A percentile compares a stretch with the other conserved stretches of the same genome.
phyloP scores from a whole-genome alignment of 1,139 yeast species.

The Geotrichum aggregatum region DNA sequence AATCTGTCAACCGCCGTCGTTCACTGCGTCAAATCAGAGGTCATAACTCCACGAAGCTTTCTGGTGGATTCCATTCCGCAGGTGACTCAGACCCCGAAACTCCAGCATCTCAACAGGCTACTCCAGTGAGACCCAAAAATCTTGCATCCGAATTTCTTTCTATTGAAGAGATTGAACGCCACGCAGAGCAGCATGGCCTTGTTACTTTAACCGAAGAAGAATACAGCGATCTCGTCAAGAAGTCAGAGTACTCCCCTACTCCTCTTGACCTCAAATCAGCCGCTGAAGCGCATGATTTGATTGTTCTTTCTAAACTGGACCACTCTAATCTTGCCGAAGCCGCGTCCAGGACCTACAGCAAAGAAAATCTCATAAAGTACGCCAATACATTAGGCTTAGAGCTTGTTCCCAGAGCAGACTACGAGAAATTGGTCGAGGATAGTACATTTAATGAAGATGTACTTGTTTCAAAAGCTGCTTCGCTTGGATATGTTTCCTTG shows the following conservation, averaged over 20 bases:
- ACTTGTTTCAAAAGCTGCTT: slow-evolving; percentile 17
- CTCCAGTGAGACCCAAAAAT: slow-evolving; percentile 10
- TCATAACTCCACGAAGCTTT: background rate
- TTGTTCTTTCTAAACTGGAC: slow-evolving; percentile 9
- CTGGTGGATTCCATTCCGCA: background rate
- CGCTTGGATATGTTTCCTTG: slow-evolving; percentile 6
- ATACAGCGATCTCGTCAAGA: slow-evolving; percentile 37
- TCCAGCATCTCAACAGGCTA: slow-evolving; percentile 5
- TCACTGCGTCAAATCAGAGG: slow-evolving; percentile 2
- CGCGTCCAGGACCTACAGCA: background rate
- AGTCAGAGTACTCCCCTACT: slow-evolving; percentile 7
- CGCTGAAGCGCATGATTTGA: slow-evolving; percentile 17
- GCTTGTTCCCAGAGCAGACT: background rate
- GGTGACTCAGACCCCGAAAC: background rate
- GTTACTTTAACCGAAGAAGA: slow-evolving; percentile 48
- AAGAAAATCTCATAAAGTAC: no score
- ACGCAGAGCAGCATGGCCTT: slow-evolving; percentile 49
- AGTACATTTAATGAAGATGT: slow-evolving; percentile 8
- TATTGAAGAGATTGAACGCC: slow-evolving; percentile 44
- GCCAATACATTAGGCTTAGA: background rate
- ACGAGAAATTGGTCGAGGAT: background rate
- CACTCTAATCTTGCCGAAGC: background rate
- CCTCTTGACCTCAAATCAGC: slow-evolving; percentile 6
- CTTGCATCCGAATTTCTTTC: slow-evolving; percentile 37
- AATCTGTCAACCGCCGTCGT: slow-evolving; percentile 1